Percentiles rank a stretch among this genome's conserved stretches.
These are phyloP conservation scores for Candida ponderosae DNA, from an alignment of 805 yeast species.

Conservation along the genomic window DNA sequence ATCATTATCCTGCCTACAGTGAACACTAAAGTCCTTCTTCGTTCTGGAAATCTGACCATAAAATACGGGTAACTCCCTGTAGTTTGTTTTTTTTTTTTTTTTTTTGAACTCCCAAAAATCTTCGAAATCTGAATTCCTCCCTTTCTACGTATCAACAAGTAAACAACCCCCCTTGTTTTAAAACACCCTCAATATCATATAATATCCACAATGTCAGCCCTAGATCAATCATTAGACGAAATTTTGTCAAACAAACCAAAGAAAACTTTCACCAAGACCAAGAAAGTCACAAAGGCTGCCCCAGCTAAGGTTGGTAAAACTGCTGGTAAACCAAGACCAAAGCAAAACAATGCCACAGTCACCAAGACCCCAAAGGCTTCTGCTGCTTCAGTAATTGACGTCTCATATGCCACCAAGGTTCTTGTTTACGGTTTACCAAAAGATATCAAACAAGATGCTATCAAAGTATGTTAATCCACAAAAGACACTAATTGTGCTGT, in stretches of 20 bases:
- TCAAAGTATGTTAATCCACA: conserved; percentile 60
- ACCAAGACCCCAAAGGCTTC: conserved; percentile 10
- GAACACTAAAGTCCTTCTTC: too few relatives aligned
- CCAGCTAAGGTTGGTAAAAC: conserved; percentile 27
- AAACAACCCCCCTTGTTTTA: background rate
- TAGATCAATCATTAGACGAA: conserved; percentile 93
- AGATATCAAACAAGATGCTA: conserved; percentile 77
- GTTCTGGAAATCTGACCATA: too few relatives aligned
- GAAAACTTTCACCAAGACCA: conserved; percentile 25
- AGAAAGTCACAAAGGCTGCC: conserved; percentile 14
- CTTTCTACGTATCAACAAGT: too few relatives aligned
- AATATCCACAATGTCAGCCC: conserved; percentile 57
- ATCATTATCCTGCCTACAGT: too few relatives aligned
- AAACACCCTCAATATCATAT: conserved; percentile 5
- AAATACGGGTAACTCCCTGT: too few relatives aligned
- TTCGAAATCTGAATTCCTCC: background rate
- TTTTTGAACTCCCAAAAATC: background rate
- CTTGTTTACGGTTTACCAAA: conserved; percentile 80
- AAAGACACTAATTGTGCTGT: too few relatives aligned
- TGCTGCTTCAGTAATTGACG: conserved; percentile 25
- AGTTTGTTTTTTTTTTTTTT: background rate
- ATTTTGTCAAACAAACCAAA: conserved; percentile 64
- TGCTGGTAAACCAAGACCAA: conserved; percentile 21
- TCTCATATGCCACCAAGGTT: conserved; percentile 66
- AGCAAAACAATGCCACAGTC: conserved; percentile 20